phyloP scores from a whole-genome alignment of 164 flowering plant species.

The Protea cynaroides region DNA sequence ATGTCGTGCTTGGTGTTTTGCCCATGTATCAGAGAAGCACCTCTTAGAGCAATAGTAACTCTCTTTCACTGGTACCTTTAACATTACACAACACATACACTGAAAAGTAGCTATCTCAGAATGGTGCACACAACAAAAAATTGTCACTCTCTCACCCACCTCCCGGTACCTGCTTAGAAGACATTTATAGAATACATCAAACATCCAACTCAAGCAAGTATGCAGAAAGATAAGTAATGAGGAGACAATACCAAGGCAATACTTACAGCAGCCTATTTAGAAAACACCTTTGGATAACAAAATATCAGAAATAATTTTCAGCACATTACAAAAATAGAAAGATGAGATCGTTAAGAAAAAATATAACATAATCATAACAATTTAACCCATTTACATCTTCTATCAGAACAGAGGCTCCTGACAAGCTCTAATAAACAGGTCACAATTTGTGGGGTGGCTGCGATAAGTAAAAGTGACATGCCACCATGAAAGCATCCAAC shows the following conservation, averaged over 20 bases:
- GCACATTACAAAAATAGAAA: too few species aligned
- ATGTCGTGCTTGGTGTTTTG: constrained; percentile 18
- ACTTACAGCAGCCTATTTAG: too few species aligned
- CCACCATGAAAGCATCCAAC: too few species aligned
- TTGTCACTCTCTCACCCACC: background rate
- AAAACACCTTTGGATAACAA: too few species aligned
- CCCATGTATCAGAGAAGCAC: constrained; percentile 34
- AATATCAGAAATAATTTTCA: too few species aligned
- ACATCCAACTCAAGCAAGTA: constrained; percentile 3
- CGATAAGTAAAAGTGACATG: too few species aligned
- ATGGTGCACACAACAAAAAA: constrained; percentile 26
- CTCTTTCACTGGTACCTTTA: constrained; percentile 13
- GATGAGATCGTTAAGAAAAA: too few species aligned
- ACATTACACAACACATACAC: constrained; percentile 22
- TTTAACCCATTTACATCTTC: too few species aligned
- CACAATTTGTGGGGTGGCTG: too few species aligned
- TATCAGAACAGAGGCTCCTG: too few species aligned
- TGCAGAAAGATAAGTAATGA: background rate
- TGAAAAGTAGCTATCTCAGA: constrained; percentile 25
- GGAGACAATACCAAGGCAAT: background rate
- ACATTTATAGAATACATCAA: background rate
- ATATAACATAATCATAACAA: too few species aligned
- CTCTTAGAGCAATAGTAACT: constrained; percentile 26
- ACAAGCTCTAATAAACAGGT: too few species aligned
- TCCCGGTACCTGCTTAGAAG: constrained; percentile 27